Conservation (phyloP, 2,329 filamentous ascomycete genomes). For the Trichoderma cornu-damae region DNA sequence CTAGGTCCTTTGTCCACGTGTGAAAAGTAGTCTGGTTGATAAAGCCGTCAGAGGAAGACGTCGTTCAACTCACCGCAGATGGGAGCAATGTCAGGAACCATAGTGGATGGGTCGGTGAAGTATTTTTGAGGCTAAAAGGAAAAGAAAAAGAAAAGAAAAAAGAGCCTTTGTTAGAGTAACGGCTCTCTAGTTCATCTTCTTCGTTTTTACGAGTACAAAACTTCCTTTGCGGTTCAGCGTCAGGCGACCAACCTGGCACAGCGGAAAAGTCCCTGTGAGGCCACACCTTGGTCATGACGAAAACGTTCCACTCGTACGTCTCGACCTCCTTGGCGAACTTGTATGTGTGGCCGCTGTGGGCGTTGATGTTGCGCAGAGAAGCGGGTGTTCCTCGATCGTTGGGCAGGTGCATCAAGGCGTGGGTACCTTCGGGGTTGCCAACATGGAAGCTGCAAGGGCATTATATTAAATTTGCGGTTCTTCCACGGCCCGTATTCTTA, state of each 20-base stretch:
- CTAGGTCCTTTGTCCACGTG: constrained; percentile 10
- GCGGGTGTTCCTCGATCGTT: constrained; percentile 44
- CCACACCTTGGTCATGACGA: constrained; percentile 68
- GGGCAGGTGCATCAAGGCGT: constrained; percentile 50
- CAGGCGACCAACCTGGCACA: constrained; percentile 61
- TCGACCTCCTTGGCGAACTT: constrained; percentile 39
- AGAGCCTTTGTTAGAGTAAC: too few relatives aligned
- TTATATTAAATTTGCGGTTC: too few relatives aligned
- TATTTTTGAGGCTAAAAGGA: constrained; percentile 43
- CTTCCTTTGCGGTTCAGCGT: constrained; percentile 61
- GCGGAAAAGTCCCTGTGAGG: constrained; percentile 63
- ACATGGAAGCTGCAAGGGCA: constrained; percentile 26
- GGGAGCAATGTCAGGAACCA: constrained; percentile 47
- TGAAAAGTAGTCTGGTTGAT: constrained; percentile 21
- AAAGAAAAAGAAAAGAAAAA: background rate
- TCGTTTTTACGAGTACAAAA: constrained; percentile 50
- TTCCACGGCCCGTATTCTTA: too few relatives aligned
- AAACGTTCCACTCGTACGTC: constrained; percentile 52
- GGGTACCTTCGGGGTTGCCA: constrained; percentile 44
- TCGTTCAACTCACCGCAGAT: too few relatives aligned
- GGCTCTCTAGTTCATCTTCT: too few relatives aligned
- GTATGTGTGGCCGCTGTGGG: constrained; percentile 46
- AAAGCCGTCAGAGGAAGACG: too few relatives aligned
- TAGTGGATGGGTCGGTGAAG: constrained; percentile 44
- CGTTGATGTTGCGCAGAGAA: constrained; percentile 43